Evolutionary conservation across 352 stramenopile species (phyloP), one percentile per base, ranked within the genome.

Genomic region (Phytophthora sp.): DNA sequence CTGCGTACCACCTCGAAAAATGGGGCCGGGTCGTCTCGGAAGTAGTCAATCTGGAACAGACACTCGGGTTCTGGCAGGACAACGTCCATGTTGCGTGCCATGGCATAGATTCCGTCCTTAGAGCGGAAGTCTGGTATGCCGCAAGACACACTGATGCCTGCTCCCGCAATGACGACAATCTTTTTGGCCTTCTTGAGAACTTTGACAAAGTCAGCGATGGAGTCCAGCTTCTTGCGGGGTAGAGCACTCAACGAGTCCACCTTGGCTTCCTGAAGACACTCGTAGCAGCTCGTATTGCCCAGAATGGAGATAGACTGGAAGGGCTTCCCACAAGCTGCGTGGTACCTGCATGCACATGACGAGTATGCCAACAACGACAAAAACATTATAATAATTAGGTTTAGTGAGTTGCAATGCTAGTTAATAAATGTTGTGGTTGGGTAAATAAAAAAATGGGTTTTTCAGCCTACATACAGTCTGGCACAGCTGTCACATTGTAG

Each of bases 31-130:
- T 99, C 87, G 21, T 98, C 76, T 12, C 77, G 73, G 71, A 99
- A 99, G 68, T 97, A 98, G 62, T 99, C 94, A 20, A 99, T 94
- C 77, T 99, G 95, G 82, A 99, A 99, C n/a, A 99, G 74, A 49
- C 95, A 95, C 78, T 99, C 97, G 0, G 97, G 94, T 64, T 93
- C 94, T 0, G 97, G 97, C 31, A 99, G 76, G 44, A 97, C 69
- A 6, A 90, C 71, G 30, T 89, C 86, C 86, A 94, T 91, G 35
- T 90, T 74, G 26, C 82, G 73, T 31, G 90, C 79, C 80, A 94
- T 92, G 53, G 84, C 77, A 66, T 96, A 96, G 56, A 95, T 92
- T 41, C 88, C 88, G 57, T 93, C 82, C 50, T 91, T 89, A 6
- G 91, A 98, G 8, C 98, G 93, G 75, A 99, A 99, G 78, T 99